Conservation (phyloP, 2,329 filamentous ascomycete species). For the Fusarium sp. region DNA sequence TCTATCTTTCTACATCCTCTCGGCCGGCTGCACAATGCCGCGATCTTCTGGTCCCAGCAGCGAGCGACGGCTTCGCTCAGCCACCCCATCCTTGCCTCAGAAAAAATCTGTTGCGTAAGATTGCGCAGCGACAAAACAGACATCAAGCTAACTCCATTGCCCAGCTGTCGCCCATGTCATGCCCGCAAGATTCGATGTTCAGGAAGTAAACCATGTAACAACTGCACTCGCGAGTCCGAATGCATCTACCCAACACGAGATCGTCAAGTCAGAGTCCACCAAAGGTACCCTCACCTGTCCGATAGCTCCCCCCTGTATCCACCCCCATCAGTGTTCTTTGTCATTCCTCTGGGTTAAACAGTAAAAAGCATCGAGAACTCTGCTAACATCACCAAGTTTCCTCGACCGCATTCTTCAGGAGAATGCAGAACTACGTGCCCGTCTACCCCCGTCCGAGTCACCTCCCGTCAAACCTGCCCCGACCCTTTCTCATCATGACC, state of each 20-base stretch:
- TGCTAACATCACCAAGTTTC: not conserved
- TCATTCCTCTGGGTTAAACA: not conserved
- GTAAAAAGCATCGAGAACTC: not conserved
- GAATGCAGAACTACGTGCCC: conserved; percentile 7
- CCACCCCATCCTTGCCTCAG: not conserved
- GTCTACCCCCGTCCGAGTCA: not conserved
- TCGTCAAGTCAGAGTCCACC: not conserved
- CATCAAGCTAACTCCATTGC: not conserved
- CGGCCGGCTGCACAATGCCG: not conserved
- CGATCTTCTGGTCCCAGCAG: not conserved
- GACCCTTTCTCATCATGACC: not conserved
- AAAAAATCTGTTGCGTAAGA: not conserved
- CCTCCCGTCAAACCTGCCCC: not conserved
- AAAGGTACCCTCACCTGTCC: not conserved
- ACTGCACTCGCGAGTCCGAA: not conserved
- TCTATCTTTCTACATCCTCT: not conserved
- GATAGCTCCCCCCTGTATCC: not conserved
- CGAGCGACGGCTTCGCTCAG: not conserved
- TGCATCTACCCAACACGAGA: not conserved
- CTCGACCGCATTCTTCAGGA: conserved; percentile 17
- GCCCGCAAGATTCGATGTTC: not conserved
- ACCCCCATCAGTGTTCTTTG: not conserved
- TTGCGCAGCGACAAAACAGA: not conserved
- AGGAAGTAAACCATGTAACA: not conserved
- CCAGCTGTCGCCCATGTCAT: not conserved